A percentile compares a stretch with the other conserved stretches of the same genome.
These are phyloP conservation scores for Phlebiopsis flavidoalba DNA, from an alignment of 768 basidiomycete genomes.

Conservation along the genomic window DNA sequence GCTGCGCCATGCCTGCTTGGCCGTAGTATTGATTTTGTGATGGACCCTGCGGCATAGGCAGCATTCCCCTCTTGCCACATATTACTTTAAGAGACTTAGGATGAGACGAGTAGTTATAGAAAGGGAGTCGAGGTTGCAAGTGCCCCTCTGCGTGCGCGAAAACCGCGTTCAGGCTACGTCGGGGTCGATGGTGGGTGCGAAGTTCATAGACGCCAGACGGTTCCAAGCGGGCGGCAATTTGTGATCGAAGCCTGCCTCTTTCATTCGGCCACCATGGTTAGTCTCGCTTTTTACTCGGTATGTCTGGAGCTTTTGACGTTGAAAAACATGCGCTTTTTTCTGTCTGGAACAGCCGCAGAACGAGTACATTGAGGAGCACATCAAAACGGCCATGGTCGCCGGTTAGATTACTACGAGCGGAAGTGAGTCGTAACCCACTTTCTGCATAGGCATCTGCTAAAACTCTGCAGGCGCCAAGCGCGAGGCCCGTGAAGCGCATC, in stretches of 20 bases:
- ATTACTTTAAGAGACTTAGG: conserved; percentile 2
- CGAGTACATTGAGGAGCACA: conserved; percentile 99
- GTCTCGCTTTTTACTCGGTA: background rate
- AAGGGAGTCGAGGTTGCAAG: background rate
- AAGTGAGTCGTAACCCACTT: conserved; percentile 54
- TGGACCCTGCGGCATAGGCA: conserved; percentile 53
- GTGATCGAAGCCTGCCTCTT: conserved; percentile 8
- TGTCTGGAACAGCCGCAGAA: conserved; percentile 49
- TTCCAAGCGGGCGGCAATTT: conserved; percentile 4
- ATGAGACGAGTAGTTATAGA: conserved; percentile 1
- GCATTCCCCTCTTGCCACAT: conserved; percentile 78
- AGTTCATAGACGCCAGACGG: conserved; percentile 1
- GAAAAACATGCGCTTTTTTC: background rate
- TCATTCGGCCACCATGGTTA: conserved; percentile 23
- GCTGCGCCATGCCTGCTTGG: conserved; percentile 32
- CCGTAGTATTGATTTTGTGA: conserved; percentile 58
- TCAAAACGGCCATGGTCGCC: conserved; percentile 94
- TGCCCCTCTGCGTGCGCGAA: conserved; percentile 1
- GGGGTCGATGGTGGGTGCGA: conserved; percentile 12
- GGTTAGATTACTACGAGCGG: conserved; percentile 93
- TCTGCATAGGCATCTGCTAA: conserved; percentile 5
- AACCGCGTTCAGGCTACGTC: conserved; percentile 8
- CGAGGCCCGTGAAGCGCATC: conserved; percentile 73
- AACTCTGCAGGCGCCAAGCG: conserved; percentile 63
- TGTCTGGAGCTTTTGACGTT: background rate